Conservation (phyloP, 352 stramenopile genomes). For the Phytophthora agathidicida region DNA sequence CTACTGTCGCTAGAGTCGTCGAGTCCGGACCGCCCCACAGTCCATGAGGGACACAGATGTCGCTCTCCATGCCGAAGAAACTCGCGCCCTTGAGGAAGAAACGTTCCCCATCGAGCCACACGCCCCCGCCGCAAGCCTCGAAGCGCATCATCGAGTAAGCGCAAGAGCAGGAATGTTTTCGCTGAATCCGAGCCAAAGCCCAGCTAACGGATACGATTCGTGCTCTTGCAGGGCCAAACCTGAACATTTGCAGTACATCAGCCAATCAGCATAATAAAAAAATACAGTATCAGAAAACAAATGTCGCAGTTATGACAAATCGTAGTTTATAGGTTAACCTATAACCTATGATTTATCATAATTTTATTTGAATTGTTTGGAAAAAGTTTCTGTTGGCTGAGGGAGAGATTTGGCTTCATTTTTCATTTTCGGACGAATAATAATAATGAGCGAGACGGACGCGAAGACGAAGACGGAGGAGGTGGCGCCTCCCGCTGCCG, state of each 20-base stretch:
- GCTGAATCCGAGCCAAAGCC: too few species aligned
- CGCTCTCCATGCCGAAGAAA: slow-evolving; percentile 70
- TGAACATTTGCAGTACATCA: too few species aligned
- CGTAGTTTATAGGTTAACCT: too few species aligned
- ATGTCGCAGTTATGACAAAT: too few species aligned
- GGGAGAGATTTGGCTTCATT: slow-evolving; percentile 21
- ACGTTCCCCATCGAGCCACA: slow-evolving; percentile 38
- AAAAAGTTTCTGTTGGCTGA: slow-evolving; percentile 20
- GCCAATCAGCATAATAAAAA: too few species aligned
- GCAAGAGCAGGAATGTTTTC: too few species aligned
- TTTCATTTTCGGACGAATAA: background rate
- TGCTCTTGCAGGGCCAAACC: too few species aligned
- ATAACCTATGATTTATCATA: too few species aligned
- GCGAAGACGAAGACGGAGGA: slow-evolving; percentile 22
- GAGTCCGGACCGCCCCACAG: slow-evolving; percentile 63
- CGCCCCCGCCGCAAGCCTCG: slow-evolving; percentile 30
- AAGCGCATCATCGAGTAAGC: slow-evolving; percentile 26
- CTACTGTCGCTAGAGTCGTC: slow-evolving; percentile 48
- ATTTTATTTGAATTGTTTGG: slow-evolving; percentile 7
- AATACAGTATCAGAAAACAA: too few species aligned
- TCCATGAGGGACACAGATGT: slow-evolving; percentile 63
- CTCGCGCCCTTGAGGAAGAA: slow-evolving; percentile 66
- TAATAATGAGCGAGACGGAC: slow-evolving; percentile 36
- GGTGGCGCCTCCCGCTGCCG: background rate
- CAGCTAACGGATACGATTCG: too few species aligned